phyloP scores from a whole-genome alignment of 306 rosid species.

The Cucurbita moschata region DNA sequence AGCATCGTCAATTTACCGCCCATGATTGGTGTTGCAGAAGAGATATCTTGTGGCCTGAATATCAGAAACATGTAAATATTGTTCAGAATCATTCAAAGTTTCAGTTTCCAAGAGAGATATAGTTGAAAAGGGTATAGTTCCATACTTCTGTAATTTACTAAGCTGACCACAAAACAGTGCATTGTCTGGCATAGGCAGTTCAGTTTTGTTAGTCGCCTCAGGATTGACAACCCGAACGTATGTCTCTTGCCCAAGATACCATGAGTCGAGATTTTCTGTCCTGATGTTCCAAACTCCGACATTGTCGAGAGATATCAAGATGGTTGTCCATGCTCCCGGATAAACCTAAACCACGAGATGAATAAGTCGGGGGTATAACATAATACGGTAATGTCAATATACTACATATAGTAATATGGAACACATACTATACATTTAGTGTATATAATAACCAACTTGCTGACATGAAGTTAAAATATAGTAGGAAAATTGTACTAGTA shows the following conservation, averaged over 20 bases:
- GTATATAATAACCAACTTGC: too few relatives aligned
- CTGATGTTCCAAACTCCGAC: slow-evolving; percentile 91
- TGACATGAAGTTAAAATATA: background rate
- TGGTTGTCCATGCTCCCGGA: slow-evolving; percentile 94
- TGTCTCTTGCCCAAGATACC: slow-evolving; percentile 99
- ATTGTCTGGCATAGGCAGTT: slow-evolving; percentile 71
- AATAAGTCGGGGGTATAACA: background rate
- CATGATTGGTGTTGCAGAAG: slow-evolving; percentile 23
- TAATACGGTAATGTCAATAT: background rate
- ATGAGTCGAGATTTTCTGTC: slow-evolving; percentile 82
- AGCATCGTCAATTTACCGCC: slow-evolving; percentile 24
- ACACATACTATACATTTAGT: too few relatives aligned
- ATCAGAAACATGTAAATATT: slow-evolving; percentile 4
- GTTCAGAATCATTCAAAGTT: background rate
- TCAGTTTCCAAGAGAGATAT: background rate
- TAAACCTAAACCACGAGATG: slow-evolving; percentile 38
- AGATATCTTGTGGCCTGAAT: slow-evolving; percentile 57
- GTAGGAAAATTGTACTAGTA: background rate
- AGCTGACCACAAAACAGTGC: slow-evolving; percentile 78
- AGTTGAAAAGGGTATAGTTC: background rate
- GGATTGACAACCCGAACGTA: slow-evolving; percentile 71
- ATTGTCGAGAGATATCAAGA: slow-evolving; percentile 79
- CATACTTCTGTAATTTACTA: slow-evolving; percentile 56
- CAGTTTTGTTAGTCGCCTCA: slow-evolving; percentile 81
- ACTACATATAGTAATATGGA: background rate